These are phyloP conservation scores for Tremella yokohamensis DNA, from an alignment of 768 basidiomycete genomes.

Conservation along the genomic window DNA sequence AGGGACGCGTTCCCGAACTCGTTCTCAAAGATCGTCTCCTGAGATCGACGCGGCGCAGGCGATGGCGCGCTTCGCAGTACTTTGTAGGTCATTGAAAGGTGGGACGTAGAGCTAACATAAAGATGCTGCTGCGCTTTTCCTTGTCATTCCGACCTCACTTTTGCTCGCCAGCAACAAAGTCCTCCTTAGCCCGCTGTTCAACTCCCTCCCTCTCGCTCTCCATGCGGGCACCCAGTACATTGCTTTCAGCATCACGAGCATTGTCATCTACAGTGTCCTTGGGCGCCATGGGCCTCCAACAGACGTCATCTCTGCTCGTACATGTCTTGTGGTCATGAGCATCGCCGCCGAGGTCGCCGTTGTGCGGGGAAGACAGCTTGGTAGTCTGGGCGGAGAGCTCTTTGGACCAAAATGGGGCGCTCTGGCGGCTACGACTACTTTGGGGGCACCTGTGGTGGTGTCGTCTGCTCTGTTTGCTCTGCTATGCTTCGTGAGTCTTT, in stretches of 20 bases:
- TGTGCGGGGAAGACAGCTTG: conserved; percentile 25
- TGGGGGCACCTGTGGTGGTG: conserved; percentile 26
- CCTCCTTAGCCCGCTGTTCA: conserved; percentile 37
- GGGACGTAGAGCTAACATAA: conserved; percentile 1
- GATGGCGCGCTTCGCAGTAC: not conserved
- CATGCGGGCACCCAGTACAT: conserved; percentile 15
- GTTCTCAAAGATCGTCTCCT: too few species aligned
- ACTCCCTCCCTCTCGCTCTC: conserved; percentile 32
- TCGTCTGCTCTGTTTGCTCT: conserved; percentile 24
- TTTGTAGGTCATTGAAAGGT: not conserved
- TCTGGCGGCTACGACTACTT: conserved; percentile 13
- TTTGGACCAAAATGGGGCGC: conserved; percentile 36
- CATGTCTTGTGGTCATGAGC: conserved; percentile 28
- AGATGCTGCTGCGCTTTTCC: conserved; percentile 29
- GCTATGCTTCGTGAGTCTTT: conserved; percentile 33
- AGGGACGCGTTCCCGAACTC: too few species aligned
- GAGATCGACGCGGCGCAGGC: not conserved
- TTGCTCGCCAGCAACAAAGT: conserved; percentile 23
- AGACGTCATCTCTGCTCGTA: conserved; percentile 21
- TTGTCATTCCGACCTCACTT: conserved; percentile 26
- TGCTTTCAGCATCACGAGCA: conserved; percentile 13
- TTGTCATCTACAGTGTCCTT: conserved; percentile 23
- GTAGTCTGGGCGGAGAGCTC: conserved; percentile 14
- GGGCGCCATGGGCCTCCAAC: conserved; percentile 5
- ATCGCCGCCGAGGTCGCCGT: conserved; percentile 29